Evolutionary conservation across 2,329 filamentous ascomycete genomes (phyloP), one percentile per base, ranked within the genome.

Genomic region (Dothideomycetes sp.): DNA sequence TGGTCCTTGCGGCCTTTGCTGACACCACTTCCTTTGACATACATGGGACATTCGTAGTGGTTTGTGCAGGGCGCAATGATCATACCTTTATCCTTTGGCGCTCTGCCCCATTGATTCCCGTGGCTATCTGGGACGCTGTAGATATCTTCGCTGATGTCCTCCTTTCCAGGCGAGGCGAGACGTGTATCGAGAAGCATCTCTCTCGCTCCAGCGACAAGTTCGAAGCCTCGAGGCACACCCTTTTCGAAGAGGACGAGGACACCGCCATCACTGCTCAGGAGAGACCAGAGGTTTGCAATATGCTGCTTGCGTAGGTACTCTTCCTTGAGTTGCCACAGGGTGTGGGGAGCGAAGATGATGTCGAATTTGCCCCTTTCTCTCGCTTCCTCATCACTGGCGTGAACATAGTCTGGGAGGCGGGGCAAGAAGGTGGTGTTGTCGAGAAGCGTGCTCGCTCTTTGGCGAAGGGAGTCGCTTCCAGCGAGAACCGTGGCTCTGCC

Each of bases 341-440:
- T 73, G 55, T 98, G 86, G 2, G 87, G 84, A 1, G 87, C 88
- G 47, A 98, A 80, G 49, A 98, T 85, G 4, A 98, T 63, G 54
- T 98, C 91, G 57, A 77, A 73, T 61, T 96, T 95, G 44, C 52
- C 65, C 50, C 48, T 51, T 31, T 50, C 42, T 38, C 41, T 40
- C 8, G 49, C 46, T 9, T 43, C 41, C 24, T 64, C 74, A 42
- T 79, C 67, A 16, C 72, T 67, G 1, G 75, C 73, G 54, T 81
- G 80, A 18, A 86, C 61, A 47, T 89, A 87, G 53, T 96, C 86
- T 0, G 91, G 91, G n/a, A 96, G 65, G 3, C 88, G 79, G 5
- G 89, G 88, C 5, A 98, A 70, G 55, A 98, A 95, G 0, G 84
- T 93, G 0, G 91, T 96, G 56, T 95, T 81, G 29, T 93, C 73